A percentile compares a stretch with the other conserved stretches of the same genome.
Conservation (phyloP, 805 yeast genomes). For the Schizosaccharomyces lindneri region DNA sequence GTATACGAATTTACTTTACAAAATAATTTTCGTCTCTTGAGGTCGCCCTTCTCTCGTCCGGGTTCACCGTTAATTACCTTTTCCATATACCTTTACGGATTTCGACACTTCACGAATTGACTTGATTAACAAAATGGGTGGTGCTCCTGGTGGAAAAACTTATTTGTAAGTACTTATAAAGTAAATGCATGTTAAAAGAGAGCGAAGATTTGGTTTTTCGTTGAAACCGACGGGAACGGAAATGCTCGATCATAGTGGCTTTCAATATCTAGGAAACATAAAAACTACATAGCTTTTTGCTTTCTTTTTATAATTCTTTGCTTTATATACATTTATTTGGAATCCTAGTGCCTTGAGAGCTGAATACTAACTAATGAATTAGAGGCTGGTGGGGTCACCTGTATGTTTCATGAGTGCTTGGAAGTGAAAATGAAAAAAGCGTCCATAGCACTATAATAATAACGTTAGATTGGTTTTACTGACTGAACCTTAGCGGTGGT, state of each 20-base stretch:
- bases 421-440: too few relatives aligned
- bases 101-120: too few relatives aligned
- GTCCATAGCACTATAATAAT: neutral
- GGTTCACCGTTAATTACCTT: neutral
- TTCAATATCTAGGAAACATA: neutral
- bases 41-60: too few relatives aligned
- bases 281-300: neutral
- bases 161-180: neutral
- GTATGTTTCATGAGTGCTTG: conserved; percentile 23
- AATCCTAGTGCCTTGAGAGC: too few relatives aligned
- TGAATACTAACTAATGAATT: conserved; percentile 17
- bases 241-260: neutral
- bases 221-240: too few relatives aligned
- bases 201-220: neutral
- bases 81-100: neutral
- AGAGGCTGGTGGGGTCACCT: conserved; percentile 97
- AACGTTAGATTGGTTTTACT: neutral
- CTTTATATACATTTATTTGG: neutral
- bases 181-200: neutral
- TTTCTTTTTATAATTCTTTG: neutral
- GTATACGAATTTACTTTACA: neutral
- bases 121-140: neutral
- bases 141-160: neutral
- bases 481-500: conserved; percentile 18
- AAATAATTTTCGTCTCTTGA: neutral